Evolutionary conservation across 108 stramenopile genomes (phyloP), one percentile per base, ranked within the genome.

Genomic region (Nitzschia sp.): DNA sequence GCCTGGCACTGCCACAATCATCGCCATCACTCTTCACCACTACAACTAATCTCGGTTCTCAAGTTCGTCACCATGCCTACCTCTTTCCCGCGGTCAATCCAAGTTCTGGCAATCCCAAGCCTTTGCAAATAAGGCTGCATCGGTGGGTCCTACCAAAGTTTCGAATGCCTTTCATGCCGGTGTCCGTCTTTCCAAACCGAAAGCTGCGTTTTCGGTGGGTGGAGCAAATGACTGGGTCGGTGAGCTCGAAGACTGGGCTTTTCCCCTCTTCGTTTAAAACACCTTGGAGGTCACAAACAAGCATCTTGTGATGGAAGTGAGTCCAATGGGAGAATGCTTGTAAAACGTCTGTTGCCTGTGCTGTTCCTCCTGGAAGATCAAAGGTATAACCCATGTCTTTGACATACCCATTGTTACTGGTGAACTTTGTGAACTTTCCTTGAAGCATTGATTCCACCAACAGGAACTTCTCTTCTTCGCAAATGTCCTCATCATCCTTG

Each of bases 261-360:
- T 71, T 22, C 55, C 69, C 65, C 12, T 66, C 85, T 8, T 70
- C 71, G 51, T 83, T 83, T 69, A 70, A 71, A 12, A 86, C 68
- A 56, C 86, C 86, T 58, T 86, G 82, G 0, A 86, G 71, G 44
- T 86, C 86, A 54, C 82, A 83, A 10, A 83, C 82, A 56, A 86
- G 65, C 0, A 77, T 41, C 42, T 67, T 69, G 38, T 71, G 52
- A 8, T 67, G 51, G 10, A 74, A 56, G 39, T 83, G 81, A 7
- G 80, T 71, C 42, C 80, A 86, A 70, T 86, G 86, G 12, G 77
- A 70, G 55, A 73, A 73, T 8, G 79, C 79, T 41, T 80, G 79
- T 6, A 86, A 69, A 54, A 76, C 81, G 41, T 86, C 85, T 44
- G 81, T 73, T 0, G 79, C 74, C 17, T 78, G 12, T 12, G 46